A percentile compares a stretch with the other conserved stretches of the same genome.
Evolutionary conservation across 1,284 basidiomycete genomes (phyloP).

Genomic region (Pyrrhoderma lamaoense): DNA sequence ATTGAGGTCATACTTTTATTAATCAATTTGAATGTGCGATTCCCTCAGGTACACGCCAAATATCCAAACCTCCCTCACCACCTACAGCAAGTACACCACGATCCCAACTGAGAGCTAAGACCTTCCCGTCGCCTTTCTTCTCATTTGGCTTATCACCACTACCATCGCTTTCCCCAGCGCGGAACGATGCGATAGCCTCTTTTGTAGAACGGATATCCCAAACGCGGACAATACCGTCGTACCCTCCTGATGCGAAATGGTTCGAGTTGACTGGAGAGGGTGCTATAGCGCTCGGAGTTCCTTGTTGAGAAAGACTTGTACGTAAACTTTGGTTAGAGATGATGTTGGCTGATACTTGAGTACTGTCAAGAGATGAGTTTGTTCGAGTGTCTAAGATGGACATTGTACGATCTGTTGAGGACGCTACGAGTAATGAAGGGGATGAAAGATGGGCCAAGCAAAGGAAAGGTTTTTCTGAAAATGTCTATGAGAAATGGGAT

Average conservation of each 20-base stretch:
- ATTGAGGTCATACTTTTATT: too few species aligned
- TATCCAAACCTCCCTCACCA: constrained; percentile 77
- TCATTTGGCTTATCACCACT: constrained; percentile 23
- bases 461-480: constrained; percentile 65
- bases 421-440: constrained; percentile 35
- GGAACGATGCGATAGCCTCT: constrained; percentile 60
- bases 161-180: constrained; percentile 38
- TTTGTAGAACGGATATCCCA: constrained; percentile 81
- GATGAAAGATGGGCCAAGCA: constrained; percentile 31
- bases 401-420: constrained; percentile 64
- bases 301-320: constrained; percentile 56
- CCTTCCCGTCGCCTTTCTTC: constrained; percentile 40
- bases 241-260: constrained; percentile 74
- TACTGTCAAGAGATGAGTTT: constrained; percentile 14
- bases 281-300: constrained; percentile 68
- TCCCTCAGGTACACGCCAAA: constrained; percentile 54
- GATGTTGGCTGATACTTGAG: constrained; percentile 24
- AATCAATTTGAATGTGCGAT: not conserved
- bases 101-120: constrained; percentile 73
- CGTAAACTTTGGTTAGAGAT: constrained; percentile 35
- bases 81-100: constrained; percentile 67
- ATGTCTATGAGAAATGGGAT: constrained; percentile 36
- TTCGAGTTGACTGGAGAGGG: constrained; percentile 46
- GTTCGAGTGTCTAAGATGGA: constrained; percentile 59
- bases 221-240: constrained; percentile 75